Evolutionary conservation across 2,329 filamentous ascomycete genomes (phyloP), one percentile per base, ranked within the genome.

Genomic region (Mycosphaerella sp.): DNA sequence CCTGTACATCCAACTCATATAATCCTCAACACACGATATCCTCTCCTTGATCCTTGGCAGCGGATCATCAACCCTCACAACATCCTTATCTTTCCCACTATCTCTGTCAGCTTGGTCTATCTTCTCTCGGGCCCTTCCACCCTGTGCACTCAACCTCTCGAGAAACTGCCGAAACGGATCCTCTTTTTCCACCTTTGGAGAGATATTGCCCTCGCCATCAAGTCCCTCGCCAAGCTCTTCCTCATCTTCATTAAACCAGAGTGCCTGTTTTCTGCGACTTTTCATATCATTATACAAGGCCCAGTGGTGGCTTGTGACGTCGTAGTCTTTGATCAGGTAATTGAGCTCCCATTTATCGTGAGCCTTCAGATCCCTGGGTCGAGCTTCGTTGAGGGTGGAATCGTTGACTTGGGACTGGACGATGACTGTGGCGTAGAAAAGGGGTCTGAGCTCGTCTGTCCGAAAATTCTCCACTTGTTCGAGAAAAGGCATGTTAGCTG

Each of bases 371-470:
- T 74, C 59, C 1, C 69, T 57, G 0, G 89, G 86, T 2, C 89
- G 82, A 0, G 72, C 64, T 1, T 50, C 41, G 12, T 53, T 18
- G 30, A 88, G 79, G 48, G 79, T 77, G 10, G 72, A 48, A 14
- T 79, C 83, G 62, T 93, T 85, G 48, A 95, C 78, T 57, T 79
- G 80, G 72, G 87, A 93, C 58, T 80, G 80, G 44, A 88, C 73
- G 0, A 81, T 84, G 49, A 96, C 72, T 12, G 81, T 82, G 77
- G 93, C 80, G 35, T 81, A 86, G 21, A 89, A 71, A 1, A 90
- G 62, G 2, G 71, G 68, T 42, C 64, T 58, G 8, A 59, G 48
- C 21, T 61, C 49, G 17, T 54, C 41, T 8, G 43, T 43, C 8
- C 41, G 49, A 16, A 41, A 28, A 2, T 30, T 43, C n/a, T 49